Base-by-base conservation (phyloP, 352 stramenopile species). In the Elongisporangium undulatum region DNA sequence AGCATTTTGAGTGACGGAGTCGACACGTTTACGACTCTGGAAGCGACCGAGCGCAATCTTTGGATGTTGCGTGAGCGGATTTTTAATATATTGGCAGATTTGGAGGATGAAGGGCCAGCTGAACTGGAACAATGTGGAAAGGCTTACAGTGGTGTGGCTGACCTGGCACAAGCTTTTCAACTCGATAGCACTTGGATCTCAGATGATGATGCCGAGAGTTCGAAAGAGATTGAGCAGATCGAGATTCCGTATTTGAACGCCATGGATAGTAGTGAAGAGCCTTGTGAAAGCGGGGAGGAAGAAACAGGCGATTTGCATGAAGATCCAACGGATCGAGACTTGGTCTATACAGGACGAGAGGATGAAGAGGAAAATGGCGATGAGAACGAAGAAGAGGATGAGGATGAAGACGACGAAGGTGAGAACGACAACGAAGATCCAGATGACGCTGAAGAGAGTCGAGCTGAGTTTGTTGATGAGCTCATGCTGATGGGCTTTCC, bases 401-500 rank as follows among this genome's bases (percentile, higher is more conserved):
- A 71, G 0, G 72, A 86, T 1, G 71, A 72, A 5, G 75, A 75
- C 0, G 75, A 80, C 8, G 74, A 87, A 9, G 68, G 76, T 0
- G 77, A 67, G 6, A 72, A 82, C 0, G 70, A 85, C 0, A 72
- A 84, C 2, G 75, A 94, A 12, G 76, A 76, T 0, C 72, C 81
- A 8, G 66, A 81, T 13, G 74, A 85, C 1, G 63, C 49, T 3
- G 80, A 87, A 21, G 82, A 83, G 54, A 69, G 72, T 22, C 69
- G 75, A 3, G 64, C 78, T 5, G 85, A 92, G 56, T 87, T 97
- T 61, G 89, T 98, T 7, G 85, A 97, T 45, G 90, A 98, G 66
- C 72, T 98, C 4, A 95, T 94, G 79, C 72, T 96, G 8, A 97
- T 98, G 84, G 92, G 92, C 0, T 98, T 98, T 49, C 90, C 91